Percentiles rank a stretch among this genome's conserved stretches.
phyloP scores from a whole-genome alignment of 139 green algal genomes.

The Asterochloris sp. region DNA sequence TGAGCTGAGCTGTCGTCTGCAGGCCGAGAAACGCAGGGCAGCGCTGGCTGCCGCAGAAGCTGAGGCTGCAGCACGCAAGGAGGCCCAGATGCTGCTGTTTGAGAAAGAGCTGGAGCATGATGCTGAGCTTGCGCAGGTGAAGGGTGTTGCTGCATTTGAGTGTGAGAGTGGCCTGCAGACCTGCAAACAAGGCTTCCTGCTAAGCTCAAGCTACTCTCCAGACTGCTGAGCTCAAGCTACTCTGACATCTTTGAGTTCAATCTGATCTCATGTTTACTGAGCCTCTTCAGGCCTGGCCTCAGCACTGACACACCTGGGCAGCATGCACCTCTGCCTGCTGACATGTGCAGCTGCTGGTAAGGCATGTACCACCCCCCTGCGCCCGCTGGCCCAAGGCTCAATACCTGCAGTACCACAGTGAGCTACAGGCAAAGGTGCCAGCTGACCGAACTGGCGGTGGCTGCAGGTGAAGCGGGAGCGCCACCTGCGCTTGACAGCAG shows the following conservation, averaged over 20 bases:
- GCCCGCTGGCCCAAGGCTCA: no score
- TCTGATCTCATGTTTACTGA: not conserved
- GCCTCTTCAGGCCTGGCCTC: no score
- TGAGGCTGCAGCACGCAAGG: not conserved
- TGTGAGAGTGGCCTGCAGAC: not conserved
- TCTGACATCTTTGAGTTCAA: not conserved
- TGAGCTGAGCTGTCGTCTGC: not conserved
- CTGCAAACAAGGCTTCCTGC: no score
- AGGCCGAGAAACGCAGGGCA: constrained; percentile 7
- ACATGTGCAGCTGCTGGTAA: no score
- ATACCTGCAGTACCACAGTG: no score
- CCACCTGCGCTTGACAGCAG: constrained; percentile 1
- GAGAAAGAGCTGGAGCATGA: constrained; percentile 19
- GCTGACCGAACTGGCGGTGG: not conserved
- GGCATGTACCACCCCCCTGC: no score
- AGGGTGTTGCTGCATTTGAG: no score
- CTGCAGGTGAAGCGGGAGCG: constrained; percentile 6
- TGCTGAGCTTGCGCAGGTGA: not conserved
- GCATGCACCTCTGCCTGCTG: no score
- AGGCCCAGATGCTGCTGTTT: constrained; percentile 1
- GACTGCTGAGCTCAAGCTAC: no score
- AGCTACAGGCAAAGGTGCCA: not conserved
- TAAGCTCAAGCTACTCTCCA: no score
- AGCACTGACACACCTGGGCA: not conserved
- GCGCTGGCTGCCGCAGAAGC: constrained; percentile 10